Evolutionary conservation across 2,329 filamentous ascomycete genomes (phyloP).

Genomic region (Aspergillus eucalypticola): DNA sequence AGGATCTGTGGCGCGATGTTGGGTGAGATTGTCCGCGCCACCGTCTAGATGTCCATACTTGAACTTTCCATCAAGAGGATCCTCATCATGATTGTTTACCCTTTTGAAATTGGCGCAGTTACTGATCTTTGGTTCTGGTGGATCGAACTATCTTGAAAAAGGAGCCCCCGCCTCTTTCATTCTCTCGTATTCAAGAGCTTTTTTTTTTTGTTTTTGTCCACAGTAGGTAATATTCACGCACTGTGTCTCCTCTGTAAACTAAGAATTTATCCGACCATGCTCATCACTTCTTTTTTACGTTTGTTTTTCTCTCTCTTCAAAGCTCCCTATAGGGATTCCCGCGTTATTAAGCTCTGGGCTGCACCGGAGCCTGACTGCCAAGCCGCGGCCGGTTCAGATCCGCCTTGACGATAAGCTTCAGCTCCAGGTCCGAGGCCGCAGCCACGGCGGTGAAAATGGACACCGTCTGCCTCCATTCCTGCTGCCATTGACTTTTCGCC

Average conservation of each 20-base stretch:
- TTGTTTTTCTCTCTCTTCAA: too few species aligned
- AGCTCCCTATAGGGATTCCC: not conserved
- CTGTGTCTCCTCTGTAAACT: not conserved
- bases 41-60: not conserved
- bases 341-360: not conserved
- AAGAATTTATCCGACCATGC: not conserved
- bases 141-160: not conserved
- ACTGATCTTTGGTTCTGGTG: not conserved
- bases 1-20: constrained; percentile 5
- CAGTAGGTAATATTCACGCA: too few species aligned
- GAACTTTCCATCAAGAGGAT: not conserved
- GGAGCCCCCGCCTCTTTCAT: too few species aligned
- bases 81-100: not conserved
- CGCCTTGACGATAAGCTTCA: constrained; percentile 2
- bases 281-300: not conserved
- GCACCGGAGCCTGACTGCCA: not conserved
- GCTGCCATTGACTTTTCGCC: not conserved
- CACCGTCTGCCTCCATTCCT: not conserved
- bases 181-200: too few species aligned
- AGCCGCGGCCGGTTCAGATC: not conserved
- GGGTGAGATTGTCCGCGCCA: constrained; percentile 3
- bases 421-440: not conserved
- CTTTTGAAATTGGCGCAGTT: not conserved
- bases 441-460: not conserved
- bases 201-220: too few species aligned